Base-by-base conservation (phyloP, 176 grass and related monocot genomes). In the Carex scoparia region DNA sequence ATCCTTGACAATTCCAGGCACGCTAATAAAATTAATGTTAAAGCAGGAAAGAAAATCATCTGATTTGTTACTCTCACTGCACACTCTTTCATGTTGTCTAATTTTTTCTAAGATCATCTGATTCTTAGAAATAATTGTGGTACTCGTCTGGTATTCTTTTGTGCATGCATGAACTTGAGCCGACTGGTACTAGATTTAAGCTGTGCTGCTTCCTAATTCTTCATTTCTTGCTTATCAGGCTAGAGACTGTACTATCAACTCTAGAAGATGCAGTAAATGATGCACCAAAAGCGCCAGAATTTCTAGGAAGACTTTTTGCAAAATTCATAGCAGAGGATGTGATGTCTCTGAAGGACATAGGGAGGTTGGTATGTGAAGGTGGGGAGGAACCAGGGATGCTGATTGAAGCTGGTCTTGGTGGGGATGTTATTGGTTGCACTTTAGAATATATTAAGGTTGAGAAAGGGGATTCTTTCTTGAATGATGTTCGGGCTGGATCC, bases 181-280 rank as follows among this genome's bases (percentile, higher is more conserved):
- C 7, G 10, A 72, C 38, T 48, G 7, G 38, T 46, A 48, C 9
- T 53, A 53, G 18, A 53, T 51, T 48, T 49, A 19, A 12, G 3
- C 18, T 49, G 10, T 32, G 27, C 73, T 56, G 49, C 46, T 56
- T 77, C 27, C 19, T 77, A 54, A 78, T 78, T 57, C 28, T 51
- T 79, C 4, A 57, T 7, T 79, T 58, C 13, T 79, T 79, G 13
- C 42, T 81, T 80, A 60, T 63, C 92, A 96, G 94, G 63, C 83
- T 96, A 69, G 80, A 86, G 65, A 72, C 14, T 23, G 93, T 92
- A 64, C 87, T 99, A 74, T 76, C 67, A 73, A 87, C 91, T 79
- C 87, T 96, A 86, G 97, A 96, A 88, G 93, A 99, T 87, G 76
- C 91, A 79, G 81, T 99, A 81, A 95, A 89, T 85, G 97, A 99